Base-by-base conservation (phyloP, 1,139 yeast species). In the Scheffersomyces quercinus region DNA sequence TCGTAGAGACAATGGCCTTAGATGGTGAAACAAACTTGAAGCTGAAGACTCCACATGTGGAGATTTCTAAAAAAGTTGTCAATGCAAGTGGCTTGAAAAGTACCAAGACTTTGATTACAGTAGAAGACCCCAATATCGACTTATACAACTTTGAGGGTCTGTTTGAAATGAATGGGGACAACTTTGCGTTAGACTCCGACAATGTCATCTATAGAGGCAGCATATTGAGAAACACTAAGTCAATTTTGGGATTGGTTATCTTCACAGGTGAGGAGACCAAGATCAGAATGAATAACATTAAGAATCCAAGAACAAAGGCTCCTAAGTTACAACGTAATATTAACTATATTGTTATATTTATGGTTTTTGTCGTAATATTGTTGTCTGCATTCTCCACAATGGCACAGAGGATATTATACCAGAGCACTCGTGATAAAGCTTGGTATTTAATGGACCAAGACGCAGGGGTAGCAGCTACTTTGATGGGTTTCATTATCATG, bases 231-330 rank as follows among this genome's bases (percentile, higher is more conserved):
- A 93, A 95, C 62, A 91, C 99, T 0, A 75, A 76, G 11, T 71
- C 79, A 14, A 75, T 82, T 4, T 60, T 88, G 36, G 99, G 98
- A 0, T 59, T 91, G 51, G 97, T 89, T 9, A 74, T 91, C 1
- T 95, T 90, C 70, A 84, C 96, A 0, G 99, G 99, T 46, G 97
- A 90, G 65, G 99, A 95, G 65, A 81, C 97, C 5, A 95, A 95
- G 56, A 89, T 93, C 42, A 78, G 99, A 64, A 88, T 90, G 96
- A 95, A 95, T 65, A 95, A 97, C 20, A 79, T 89, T 42, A 86
- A 82, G 56, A 87, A 88, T 55, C 96, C 97, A 10, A 77, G 98
- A 54, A 85, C 88, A 1, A 95, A 95, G 62, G 90, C 98, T 0
- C 99, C 99, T 1, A 86, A 93, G 55, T 71, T 95, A 37, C 99